phyloP scores from a whole-genome alignment of 805 yeast species.

The Saccharomyces kudriavzevii region DNA sequence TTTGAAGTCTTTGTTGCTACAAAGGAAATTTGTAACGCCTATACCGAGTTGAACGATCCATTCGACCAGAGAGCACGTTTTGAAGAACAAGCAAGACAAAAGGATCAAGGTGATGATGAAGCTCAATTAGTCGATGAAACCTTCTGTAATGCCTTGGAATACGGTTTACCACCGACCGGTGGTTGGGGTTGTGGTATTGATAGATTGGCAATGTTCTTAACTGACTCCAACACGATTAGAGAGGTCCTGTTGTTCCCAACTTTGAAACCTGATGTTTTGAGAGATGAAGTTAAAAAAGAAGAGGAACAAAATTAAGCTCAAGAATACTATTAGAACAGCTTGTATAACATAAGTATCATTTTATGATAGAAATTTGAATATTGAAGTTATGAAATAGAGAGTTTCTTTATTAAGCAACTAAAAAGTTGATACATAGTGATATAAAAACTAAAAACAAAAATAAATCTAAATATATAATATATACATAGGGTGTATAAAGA shows the following conservation, averaged over 20 bases:
- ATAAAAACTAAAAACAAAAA: background rate
- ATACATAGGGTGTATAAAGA: background rate
- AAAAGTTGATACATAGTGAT: background rate
- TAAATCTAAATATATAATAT: background rate
- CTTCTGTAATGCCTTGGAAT: constrained; percentile 95
- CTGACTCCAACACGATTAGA: constrained; percentile 92
- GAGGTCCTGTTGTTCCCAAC: constrained; percentile 98
- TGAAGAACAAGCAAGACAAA: constrained; percentile 98
- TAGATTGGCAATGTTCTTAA: constrained; percentile 95
- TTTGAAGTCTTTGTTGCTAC: constrained; percentile 98
- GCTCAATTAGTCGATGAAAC: constrained; percentile 95
- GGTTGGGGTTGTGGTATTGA: constrained; percentile 99
- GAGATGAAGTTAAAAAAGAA: constrained; percentile 28
- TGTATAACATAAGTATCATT: background rate
- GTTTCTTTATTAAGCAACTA: background rate
- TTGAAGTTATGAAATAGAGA: background rate
- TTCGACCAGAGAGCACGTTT: constrained; percentile 95
- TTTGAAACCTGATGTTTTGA: constrained; percentile 77
- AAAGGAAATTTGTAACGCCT: constrained; percentile 95
- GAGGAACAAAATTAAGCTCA: constrained; percentile 8
- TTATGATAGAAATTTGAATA: background rate
- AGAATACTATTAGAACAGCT: background rate
- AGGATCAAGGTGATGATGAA: constrained; percentile 98
- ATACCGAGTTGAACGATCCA: constrained; percentile 98
- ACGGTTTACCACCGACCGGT: constrained; percentile 98